These are phyloP conservation scores for Fusarium nanum DNA, from an alignment of 2,329 filamentous ascomycete species.

Conservation along the genomic window DNA sequence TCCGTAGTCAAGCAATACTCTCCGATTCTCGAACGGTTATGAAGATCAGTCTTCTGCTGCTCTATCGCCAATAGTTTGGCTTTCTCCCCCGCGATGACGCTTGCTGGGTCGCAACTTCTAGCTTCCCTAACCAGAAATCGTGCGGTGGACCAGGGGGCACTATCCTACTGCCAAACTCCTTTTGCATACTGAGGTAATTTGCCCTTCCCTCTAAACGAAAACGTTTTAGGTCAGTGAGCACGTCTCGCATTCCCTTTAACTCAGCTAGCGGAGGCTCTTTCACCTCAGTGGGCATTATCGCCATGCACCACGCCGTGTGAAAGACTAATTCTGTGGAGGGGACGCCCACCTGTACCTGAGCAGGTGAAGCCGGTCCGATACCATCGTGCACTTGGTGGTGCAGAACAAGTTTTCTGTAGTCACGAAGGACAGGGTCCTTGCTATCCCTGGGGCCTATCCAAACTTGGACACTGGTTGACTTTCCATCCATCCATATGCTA, in stretches of 20 bases:
- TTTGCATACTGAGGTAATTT: conserved; percentile 41
- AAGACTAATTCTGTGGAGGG: conserved; percentile 60
- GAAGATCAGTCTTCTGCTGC: no score
- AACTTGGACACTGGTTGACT: conserved; percentile 48
- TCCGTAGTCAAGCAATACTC: neutral
- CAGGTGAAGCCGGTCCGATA: conserved; percentile 60
- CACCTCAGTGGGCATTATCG: conserved; percentile 54
- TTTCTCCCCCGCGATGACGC: conserved; percentile 4
- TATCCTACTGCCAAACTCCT: neutral
- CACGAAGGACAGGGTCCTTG: conserved; percentile 55
- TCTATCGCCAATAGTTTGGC: conserved; percentile 29
- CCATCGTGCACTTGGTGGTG: conserved; percentile 51
- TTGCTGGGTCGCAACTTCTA: conserved; percentile 31
- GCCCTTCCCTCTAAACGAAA: conserved; percentile 53
- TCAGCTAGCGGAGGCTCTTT: conserved; percentile 46
- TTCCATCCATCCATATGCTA: conserved; percentile 45
- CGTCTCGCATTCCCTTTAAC: conserved; percentile 57
- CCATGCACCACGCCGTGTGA: conserved; percentile 64
- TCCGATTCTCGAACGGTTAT: neutral
- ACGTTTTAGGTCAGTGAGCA: conserved; percentile 55
- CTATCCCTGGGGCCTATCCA: conserved; percentile 60
- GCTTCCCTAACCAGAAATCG: conserved; percentile 53
- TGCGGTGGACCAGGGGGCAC: conserved; percentile 44
- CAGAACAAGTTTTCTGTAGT: conserved; percentile 61
- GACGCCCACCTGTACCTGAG: conserved; percentile 63